Evolutionary conservation across 164 flowering plant genomes (phyloP), one percentile per base, ranked within the genome.

Genomic region (Vitis labrusca): DNA sequence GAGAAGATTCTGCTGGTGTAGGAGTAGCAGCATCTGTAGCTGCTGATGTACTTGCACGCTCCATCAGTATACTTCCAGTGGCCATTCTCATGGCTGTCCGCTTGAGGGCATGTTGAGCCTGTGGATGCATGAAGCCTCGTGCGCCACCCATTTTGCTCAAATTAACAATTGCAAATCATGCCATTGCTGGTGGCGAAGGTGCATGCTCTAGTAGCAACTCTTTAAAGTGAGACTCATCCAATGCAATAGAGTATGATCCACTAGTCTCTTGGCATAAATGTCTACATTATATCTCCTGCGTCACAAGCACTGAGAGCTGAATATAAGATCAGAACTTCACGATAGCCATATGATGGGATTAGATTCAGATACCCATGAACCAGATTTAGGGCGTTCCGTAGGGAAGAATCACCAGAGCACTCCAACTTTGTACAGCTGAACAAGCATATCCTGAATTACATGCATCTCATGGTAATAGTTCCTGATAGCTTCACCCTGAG

Each of bases 381-480:
- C 50, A 92, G 94, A 65, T 92, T 95, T 32, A 94, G 78, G 37
- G 94, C 92, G 79, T 94, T 94, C 79, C 92, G 97, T 50, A 94
- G 81, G 48, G 98, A 94, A 16, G 97, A 69, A 64, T 94, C 98
- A 70, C 98, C 98, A 37, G 97, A 94, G 74, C 89, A 86, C 73
- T 76, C 91, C 82, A 92, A 77, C 74, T 94, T 91, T 96, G 84
- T 93, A 91, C 54, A 93, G 85, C n/a, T 98, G 98, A 19, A 96
- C 97, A 69, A 96, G 95, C 99, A 96, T 85, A 76, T 96, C 99
- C 73, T 96, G 99, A 76, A 96, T 96, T 61, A 96, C 98, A 69
- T 95, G 99, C 91, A 87, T 93, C 71, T 95, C 97, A 83, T 95
- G 99, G 81, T 93, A 93, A 76, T 93, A 95, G 84, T 95, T 95